phyloP scores from a whole-genome alignment of 2,329 filamentous ascomycete species.

The Talaromyces sp. region DNA sequence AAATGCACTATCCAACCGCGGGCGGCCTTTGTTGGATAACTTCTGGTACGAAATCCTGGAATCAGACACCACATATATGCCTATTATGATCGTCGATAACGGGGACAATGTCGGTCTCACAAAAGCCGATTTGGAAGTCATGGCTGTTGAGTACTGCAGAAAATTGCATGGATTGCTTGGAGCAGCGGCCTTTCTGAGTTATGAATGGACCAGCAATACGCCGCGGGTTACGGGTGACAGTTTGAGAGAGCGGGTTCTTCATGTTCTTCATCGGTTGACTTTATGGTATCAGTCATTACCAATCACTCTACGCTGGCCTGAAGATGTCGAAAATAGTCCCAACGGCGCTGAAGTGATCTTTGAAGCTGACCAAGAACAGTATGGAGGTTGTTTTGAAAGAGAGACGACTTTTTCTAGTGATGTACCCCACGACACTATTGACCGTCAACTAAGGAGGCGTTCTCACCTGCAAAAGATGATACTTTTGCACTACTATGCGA shows the following conservation, averaged over 20 bases:
- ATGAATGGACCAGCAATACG: conserved; percentile 2
- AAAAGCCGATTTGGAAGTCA: background rate
- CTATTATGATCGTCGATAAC: background rate
- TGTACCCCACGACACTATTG: background rate
- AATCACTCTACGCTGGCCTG: background rate
- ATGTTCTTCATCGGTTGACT: background rate
- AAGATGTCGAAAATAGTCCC: background rate
- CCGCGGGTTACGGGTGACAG: background rate
- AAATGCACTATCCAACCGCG: conserved; percentile 3
- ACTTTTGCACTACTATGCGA: conserved; percentile 1
- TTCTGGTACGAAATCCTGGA: conserved; percentile 3
- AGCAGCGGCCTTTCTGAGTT: background rate
- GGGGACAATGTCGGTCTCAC: background rate
- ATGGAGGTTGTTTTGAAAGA: background rate
- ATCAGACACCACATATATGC: background rate
- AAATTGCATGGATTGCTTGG: background rate
- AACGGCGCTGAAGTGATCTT: background rate
- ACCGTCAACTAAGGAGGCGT: background rate
- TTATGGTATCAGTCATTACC: conserved; percentile 2
- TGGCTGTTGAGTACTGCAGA: background rate
- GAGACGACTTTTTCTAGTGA: background rate
- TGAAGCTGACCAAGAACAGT: background rate
- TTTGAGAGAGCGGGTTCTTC: background rate
- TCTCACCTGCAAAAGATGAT: conserved; percentile 7
- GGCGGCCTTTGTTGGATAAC: background rate